phyloP scores from a whole-genome alignment of 2,329 filamentous ascomycete species.

The Capronia coronata region DNA sequence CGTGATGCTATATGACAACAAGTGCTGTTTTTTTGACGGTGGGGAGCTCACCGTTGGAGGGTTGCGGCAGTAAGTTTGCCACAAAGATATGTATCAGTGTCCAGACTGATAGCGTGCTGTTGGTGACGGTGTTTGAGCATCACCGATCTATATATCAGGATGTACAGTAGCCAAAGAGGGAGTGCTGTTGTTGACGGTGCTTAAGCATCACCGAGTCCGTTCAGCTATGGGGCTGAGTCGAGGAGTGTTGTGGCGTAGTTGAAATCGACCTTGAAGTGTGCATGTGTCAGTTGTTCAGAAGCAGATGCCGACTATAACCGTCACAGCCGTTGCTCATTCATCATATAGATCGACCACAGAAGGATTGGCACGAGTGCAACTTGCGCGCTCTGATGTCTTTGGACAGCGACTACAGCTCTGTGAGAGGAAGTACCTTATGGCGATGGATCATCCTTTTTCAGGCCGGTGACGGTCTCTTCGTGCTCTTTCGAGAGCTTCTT shows the following conservation, averaged over 20 bases:
- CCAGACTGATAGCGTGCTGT: conserved; percentile 11
- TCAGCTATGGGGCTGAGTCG: neutral
- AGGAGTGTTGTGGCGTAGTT: neutral
- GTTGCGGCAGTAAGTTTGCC: neutral
- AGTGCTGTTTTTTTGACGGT: conserved; percentile 23
- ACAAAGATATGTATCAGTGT: neutral
- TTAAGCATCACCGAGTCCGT: conserved; percentile 16
- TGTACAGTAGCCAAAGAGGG: conserved; percentile 9
- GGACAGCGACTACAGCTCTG: too few relatives aligned
- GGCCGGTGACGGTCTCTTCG: conserved; percentile 40
- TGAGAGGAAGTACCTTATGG: too few relatives aligned
- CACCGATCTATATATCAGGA: conserved; percentile 7
- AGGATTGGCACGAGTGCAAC: too few relatives aligned
- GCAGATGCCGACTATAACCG: neutral
- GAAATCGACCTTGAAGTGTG: too few relatives aligned
- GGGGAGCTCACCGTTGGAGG: conserved; percentile 23
- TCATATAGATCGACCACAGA: too few relatives aligned
- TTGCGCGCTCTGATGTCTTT: too few relatives aligned
- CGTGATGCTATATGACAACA: conserved; percentile 21
- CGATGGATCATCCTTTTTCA: too few relatives aligned
- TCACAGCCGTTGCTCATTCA: neutral
- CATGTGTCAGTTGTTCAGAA: conserved; percentile 14
- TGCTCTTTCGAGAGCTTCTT: conserved; percentile 39
- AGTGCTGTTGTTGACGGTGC: conserved; percentile 21
- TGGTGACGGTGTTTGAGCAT: conserved; percentile 12